These are phyloP conservation scores for Fusarium pilosicola DNA, from an alignment of 2,329 filamentous ascomycete genomes.

Conservation along the genomic window DNA sequence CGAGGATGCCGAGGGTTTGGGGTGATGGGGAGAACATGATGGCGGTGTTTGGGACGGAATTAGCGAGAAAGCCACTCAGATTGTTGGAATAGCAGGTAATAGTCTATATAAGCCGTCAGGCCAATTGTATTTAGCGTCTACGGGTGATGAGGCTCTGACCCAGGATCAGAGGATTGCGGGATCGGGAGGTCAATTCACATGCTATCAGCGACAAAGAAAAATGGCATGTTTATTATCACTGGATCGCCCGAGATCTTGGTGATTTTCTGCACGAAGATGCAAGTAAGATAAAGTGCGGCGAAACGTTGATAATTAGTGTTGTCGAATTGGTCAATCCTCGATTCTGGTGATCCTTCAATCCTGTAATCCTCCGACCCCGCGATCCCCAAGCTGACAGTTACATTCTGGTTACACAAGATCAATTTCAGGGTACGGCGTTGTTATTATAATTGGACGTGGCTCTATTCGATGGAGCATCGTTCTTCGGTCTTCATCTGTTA, in stretches of 20 bases:
- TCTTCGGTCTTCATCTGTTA: neutral
- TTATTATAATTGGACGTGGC: neutral
- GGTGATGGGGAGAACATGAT: neutral
- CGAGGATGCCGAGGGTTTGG: neutral
- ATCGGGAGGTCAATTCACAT: neutral
- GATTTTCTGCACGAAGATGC: neutral
- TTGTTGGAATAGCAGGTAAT: neutral
- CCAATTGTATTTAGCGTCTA: neutral
- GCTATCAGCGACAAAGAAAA: neutral
- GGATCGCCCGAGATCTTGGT: rapidly evolving
- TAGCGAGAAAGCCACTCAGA: neutral
- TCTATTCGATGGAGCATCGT: neutral
- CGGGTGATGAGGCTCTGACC: neutral
- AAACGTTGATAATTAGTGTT: neutral
- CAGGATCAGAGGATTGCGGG: neutral
- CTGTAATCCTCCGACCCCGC: neutral
- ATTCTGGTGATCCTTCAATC: neutral
- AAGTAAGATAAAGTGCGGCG: neutral
- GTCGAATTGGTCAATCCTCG: neutral
- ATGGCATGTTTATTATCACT: neutral
- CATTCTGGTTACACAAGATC: neutral
- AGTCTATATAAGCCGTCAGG: neutral
- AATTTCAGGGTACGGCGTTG: neutral
- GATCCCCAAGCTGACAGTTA: neutral
- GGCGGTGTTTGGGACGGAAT: neutral